Base-by-base conservation (phyloP, 176 grass and related monocot genomes). In the Eragrostis nindensis region DNA sequence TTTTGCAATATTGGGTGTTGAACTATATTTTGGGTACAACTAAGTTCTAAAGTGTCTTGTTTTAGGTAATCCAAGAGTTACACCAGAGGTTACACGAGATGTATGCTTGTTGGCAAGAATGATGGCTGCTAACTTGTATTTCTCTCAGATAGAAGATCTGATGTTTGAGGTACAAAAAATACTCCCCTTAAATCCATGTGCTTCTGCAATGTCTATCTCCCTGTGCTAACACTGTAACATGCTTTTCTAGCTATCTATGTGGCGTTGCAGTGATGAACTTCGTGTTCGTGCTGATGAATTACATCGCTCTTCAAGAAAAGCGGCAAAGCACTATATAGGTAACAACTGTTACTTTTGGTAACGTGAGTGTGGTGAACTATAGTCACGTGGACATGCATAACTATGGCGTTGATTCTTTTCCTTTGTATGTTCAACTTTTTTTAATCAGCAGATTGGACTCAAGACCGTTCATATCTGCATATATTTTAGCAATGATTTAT, bases 61-160 rank as follows among this genome's bases (percentile, higher is more conserved):
- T 85, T 84, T 75, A 99, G 96, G 96, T 74, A 99, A 99, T 78
- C 96, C 96, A 68, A 90, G 96, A 90, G 96, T 99, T 78, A 95
- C 96, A 24, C 96, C 92, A 12, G 93, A 99, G 65, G 93, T 95
- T 77, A 99, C 96, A 61, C 87, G 96, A n/a, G 92, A 99, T 91
- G 96, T 95, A 86, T 99, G 96, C 85, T 95, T 99, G 73, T 85
- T 99, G 87, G 90, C 96, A 27, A 88, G 92, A 82, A 91, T 99
- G 84, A 99, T 95, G 93, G 96, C 96, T 90, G 90, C 90, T 79
- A 93, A 91, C 78, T 84, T 99, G 89, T 99, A 99, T 76, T 95
- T 91, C 77, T 91, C 90, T 46, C 93, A 91, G 86, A 99, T 99
- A 70, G 96, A 99, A 88, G 90, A 99, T 85, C 84, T 99, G 82